Conservation (phyloP, 2,329 filamentous ascomycete species). For the Lecanoromycetidae sp. region DNA sequence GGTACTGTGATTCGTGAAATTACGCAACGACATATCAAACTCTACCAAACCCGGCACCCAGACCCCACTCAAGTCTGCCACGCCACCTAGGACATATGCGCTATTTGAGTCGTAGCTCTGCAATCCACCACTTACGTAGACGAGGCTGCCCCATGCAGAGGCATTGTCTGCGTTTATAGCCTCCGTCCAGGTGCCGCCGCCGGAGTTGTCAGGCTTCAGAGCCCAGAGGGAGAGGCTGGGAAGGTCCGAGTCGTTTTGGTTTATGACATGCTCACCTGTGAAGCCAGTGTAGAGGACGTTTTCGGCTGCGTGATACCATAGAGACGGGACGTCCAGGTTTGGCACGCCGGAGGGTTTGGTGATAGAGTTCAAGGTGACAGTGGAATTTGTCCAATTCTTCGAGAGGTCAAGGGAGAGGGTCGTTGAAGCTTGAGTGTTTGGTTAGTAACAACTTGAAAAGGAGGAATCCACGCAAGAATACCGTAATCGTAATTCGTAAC, state of each 20-base stretch:
- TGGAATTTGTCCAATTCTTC: slow-evolving; percentile 4
- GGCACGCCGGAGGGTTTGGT: neutral
- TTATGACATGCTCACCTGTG: neutral
- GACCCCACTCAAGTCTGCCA: neutral
- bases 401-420: slow-evolving; percentile 5
- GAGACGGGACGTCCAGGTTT: neutral
- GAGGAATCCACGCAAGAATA: neutral
- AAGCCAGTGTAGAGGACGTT: slow-evolving; percentile 1
- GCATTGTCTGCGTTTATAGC: neutral
- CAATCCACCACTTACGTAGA: neutral
- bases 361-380: neutral
- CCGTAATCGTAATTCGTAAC: neutral
- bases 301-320: neutral
- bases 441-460: neutral
- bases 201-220: slow-evolving; percentile 7
- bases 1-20: slow-evolving; percentile 6
- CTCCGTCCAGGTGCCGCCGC: slow-evolving; percentile 7
- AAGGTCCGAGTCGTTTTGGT: neutral
- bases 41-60: neutral
- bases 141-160: neutral
- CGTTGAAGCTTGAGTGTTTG: neutral
- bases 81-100: neutral
- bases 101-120: neutral
- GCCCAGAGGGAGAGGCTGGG: slow-evolving; percentile 4
- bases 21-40: slow-evolving; percentile 7